Conservation (phyloP, 2,329 filamentous ascomycete genomes). For the Venturia nashicola region DNA sequence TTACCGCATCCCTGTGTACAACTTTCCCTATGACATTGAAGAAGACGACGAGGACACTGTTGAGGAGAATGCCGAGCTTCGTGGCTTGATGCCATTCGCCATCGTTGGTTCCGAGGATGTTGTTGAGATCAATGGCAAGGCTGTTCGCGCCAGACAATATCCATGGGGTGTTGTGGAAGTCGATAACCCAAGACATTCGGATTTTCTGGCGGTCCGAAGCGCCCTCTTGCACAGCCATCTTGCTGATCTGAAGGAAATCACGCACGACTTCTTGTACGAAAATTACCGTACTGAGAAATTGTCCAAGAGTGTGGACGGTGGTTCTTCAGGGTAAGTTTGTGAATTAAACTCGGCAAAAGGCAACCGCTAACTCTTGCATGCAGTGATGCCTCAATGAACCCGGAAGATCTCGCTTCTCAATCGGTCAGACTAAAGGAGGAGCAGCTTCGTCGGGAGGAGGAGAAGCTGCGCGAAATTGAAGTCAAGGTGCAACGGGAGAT, state of each 20-base stretch:
- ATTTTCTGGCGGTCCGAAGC: slow-evolving; percentile 94
- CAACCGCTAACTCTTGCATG: slow-evolving; percentile 20
- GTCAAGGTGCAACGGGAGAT: slow-evolving; percentile 99
- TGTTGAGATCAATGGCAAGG: slow-evolving; percentile 84
- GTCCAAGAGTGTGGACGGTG: slow-evolving; percentile 95
- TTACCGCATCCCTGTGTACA: slow-evolving; percentile 98
- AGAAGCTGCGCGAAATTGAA: slow-evolving; percentile 99
- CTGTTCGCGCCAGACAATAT: slow-evolving; percentile 91
- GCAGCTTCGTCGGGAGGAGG: slow-evolving; percentile 95
- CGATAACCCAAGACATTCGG: slow-evolving; percentile 96
- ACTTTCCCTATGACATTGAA: slow-evolving; percentile 99
- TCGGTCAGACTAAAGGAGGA: slow-evolving; percentile 99
- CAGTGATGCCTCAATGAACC: slow-evolving; percentile 84
- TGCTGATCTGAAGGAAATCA: slow-evolving; percentile 98
- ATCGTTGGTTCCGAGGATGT: slow-evolving; percentile 96
- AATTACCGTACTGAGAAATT: slow-evolving; percentile 99
- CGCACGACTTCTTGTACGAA: slow-evolving; percentile 98
- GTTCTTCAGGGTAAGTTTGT: slow-evolving; percentile 66
- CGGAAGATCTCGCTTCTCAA: slow-evolving; percentile 91
- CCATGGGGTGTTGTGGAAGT: slow-evolving; percentile 99
- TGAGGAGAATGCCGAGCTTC: slow-evolving; percentile 95
- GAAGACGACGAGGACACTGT: slow-evolving; percentile 99
- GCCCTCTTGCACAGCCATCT: slow-evolving; percentile 95
- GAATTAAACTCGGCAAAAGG: background rate
- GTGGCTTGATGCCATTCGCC: slow-evolving; percentile 96